These are phyloP conservation scores for Parachaetomium inaequale DNA, from an alignment of 495 filamentous ascomycete genomes.

Conservation along the genomic window DNA sequence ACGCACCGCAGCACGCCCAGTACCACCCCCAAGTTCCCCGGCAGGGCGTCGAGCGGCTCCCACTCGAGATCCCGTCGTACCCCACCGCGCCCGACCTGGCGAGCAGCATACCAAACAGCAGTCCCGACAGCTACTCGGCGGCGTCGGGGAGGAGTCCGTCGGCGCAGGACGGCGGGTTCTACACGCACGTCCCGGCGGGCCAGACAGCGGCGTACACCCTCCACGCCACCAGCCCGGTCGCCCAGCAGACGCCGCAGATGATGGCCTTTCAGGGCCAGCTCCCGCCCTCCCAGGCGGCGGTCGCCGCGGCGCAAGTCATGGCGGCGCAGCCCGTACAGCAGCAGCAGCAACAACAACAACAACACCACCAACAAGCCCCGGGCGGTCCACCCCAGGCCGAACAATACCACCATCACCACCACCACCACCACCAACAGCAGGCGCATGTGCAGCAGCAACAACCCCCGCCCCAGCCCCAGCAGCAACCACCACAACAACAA, in stretches of 20 bases:
- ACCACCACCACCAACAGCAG: conserved; percentile 31
- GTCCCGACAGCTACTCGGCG: conserved; percentile 50
- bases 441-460: conserved; percentile 44
- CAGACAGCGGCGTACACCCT: conserved; percentile 41
- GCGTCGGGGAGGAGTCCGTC: conserved; percentile 43
- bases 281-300: conserved; percentile 14
- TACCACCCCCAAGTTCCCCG: conserved; percentile 44
- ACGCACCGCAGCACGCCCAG: conserved; percentile 28
- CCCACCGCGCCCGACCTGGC: conserved; percentile 34
- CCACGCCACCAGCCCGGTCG: conserved; percentile 39
- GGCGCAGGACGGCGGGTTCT: conserved; percentile 44
- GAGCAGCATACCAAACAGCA: conserved; percentile 40
- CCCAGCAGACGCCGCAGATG: conserved; percentile 29
- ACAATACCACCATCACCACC: conserved; percentile 23
- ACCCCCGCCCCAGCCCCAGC: too few relatives aligned
- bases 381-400: not conserved
- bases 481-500: conserved; percentile 21
- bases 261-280: conserved; percentile 23
- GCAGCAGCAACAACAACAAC: conserved; percentile 23
- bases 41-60: conserved; percentile 39
- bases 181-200: conserved; percentile 41
- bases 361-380: conserved; percentile 12
- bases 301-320: not conserved
- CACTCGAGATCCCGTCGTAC: conserved; percentile 44
- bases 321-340: conserved; percentile 10